phyloP scores from a whole-genome alignment of 768 basidiomycete genomes.

The Tulasnella sp. region DNA sequence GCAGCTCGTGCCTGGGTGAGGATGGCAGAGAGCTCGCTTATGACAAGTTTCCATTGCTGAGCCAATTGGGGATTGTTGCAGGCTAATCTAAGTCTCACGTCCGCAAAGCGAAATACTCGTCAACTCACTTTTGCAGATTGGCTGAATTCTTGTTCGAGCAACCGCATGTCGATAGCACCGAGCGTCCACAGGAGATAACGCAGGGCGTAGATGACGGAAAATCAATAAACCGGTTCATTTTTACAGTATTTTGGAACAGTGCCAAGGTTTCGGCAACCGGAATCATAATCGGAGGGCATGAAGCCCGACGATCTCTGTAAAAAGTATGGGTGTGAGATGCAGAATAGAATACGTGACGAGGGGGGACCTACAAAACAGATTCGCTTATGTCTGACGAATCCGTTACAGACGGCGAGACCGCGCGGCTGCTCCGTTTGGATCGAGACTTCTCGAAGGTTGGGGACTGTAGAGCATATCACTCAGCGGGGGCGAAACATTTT shows the following conservation, averaged over 20 bases:
- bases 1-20: slow-evolving; percentile 62
- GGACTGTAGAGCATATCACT: background rate
- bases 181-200: slow-evolving; percentile 89
- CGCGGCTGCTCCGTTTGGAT: background rate
- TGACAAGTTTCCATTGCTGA: slow-evolving; percentile 74
- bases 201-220: slow-evolving; percentile 93
- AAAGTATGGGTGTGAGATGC: background rate
- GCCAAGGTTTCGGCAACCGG: slow-evolving; percentile 82
- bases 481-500: background rate
- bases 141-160: slow-evolving; percentile 80
- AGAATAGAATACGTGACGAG: background rate
- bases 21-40: slow-evolving; percentile 74
- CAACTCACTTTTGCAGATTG: slow-evolving; percentile 52
- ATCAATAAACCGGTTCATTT: slow-evolving; percentile 70
- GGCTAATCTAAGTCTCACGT: background rate
- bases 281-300: slow-evolving; percentile 61
- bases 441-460: background rate
- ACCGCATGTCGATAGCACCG: slow-evolving; percentile 75
- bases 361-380: slow-evolving; percentile 1
- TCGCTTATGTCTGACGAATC: slow-evolving; percentile 23
- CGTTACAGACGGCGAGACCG: background rate
- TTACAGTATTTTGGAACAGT: slow-evolving; percentile 79
- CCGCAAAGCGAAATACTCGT: background rate
- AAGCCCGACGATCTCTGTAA: slow-evolving; percentile 15
- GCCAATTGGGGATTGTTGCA: slow-evolving; percentile 53